phyloP scores from a whole-genome alignment of 768 basidiomycete species.

The Lyophyllum atratum region DNA sequence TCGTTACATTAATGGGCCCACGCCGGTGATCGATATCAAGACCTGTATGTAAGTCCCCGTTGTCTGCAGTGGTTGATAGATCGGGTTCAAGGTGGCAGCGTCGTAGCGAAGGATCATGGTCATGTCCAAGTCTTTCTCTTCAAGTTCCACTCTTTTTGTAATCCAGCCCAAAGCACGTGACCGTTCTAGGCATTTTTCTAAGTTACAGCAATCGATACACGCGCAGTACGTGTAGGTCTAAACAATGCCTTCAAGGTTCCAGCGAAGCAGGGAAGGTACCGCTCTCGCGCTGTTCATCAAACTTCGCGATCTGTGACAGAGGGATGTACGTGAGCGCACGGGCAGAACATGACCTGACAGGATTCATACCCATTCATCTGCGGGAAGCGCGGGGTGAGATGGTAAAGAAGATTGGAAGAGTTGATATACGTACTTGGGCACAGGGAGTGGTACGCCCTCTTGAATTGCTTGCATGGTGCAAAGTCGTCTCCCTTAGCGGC shows the following conservation, averaged over 20 bases:
- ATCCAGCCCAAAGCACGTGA: constrained; percentile 13
- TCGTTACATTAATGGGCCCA: not conserved
- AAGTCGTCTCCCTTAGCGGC: constrained; percentile 97
- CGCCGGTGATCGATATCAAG: not conserved
- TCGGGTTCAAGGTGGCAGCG: not conserved
- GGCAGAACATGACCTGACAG: not conserved
- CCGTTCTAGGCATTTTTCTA: constrained; percentile 13
- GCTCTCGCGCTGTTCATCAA: constrained; percentile 93
- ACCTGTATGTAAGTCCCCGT: not conserved
- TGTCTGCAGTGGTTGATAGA: not conserved
- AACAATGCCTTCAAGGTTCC: constrained; percentile 47
- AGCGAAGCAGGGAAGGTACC: constrained; percentile 92
- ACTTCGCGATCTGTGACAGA: constrained; percentile 69
- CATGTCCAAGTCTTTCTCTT: not conserved
- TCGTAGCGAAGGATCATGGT: too few relatives aligned
- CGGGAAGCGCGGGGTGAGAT: constrained; percentile 8
- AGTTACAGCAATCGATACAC: not conserved
- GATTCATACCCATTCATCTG: constrained; percentile 87
- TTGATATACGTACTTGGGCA: constrained; percentile 85
- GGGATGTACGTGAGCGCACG: constrained; percentile 12
- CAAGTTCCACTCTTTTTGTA: not conserved
- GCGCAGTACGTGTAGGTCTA: constrained; percentile 2
- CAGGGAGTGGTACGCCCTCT: constrained; percentile 91
- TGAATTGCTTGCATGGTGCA: constrained; percentile 99
- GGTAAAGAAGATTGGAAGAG: constrained; percentile 3